Evolutionary conservation across 75 land plant genomes (phyloP), one percentile per base, ranked within the genome.

Genomic region (Selaginella tamariscina): DNA sequence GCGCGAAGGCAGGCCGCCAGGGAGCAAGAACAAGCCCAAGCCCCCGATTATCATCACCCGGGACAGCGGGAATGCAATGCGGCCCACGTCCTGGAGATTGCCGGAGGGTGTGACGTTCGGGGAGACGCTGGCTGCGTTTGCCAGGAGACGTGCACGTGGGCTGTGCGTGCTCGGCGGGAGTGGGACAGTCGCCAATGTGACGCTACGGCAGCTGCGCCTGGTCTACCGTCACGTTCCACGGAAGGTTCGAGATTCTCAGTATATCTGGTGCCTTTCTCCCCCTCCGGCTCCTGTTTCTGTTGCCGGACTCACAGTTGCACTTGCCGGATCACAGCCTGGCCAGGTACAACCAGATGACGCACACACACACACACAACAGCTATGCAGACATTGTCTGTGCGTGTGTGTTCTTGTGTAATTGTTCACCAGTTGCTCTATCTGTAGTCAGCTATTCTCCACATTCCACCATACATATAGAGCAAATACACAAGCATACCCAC

Each of bases 201-300:
- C 49, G 49, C 49, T 39, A 15, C 49, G 49, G 49, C 49, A 39
- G 49, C 49, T 39, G 49, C 49, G 49, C 49, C 49, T 5, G 49
- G 49, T 39, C 49, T 15, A 39, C 49, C 15, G 49, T 39, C 49
- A 39, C 49, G 11, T 39, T 39, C 15, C 49, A 39, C 49, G 49
- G 49, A 5, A 39, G 49, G 15, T 39, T 39, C 49, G 49, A 39
- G 49, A 39, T 39, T 39, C 49, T 39, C 15, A 39, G 49, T 15
- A 39, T 39, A 39, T 39, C 49, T 15, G 49, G 49, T 39, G 49
- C 49, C 49, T 39, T 39, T 39, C 15, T 39, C 92, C 92, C 8
- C 92, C 86, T 24, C 92, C 92, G 0, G 86, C 86, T 21, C 92
- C 92, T 8, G 82, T 83, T 0, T 82, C 82, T 0, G 82, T 87